These are phyloP conservation scores for Kwoniella sp. DNA, from an alignment of 768 basidiomycete species.

Conservation along the genomic window DNA sequence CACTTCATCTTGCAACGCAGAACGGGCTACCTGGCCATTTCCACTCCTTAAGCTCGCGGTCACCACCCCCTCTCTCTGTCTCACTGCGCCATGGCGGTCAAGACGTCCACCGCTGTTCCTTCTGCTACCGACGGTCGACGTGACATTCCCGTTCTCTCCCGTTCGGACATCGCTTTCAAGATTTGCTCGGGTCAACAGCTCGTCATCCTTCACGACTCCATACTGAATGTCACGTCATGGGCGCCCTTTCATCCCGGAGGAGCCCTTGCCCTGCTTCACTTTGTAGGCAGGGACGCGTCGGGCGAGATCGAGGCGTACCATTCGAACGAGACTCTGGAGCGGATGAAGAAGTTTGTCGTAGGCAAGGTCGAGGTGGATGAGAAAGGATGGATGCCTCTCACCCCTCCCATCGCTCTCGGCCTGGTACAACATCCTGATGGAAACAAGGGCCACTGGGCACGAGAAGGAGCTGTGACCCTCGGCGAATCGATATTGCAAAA, in stretches of 20 bases:
- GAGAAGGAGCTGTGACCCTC: slow-evolving; percentile 38
- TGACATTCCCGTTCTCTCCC: neutral
- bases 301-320: slow-evolving; percentile 96
- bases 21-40: no score
- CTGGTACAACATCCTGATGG: slow-evolving; percentile 50
- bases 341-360: slow-evolving; percentile 63
- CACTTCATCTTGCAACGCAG: no score
- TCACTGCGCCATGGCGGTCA: no score
- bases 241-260: slow-evolving; percentile 87
- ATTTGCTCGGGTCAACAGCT: slow-evolving; percentile 73
- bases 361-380: slow-evolving; percentile 59
- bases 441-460: slow-evolving; percentile 39
- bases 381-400: slow-evolving; percentile 55
- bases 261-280: slow-evolving; percentile 80
- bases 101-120: no score
- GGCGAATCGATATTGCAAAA: slow-evolving; percentile 6
- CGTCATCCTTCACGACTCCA: slow-evolving; percentile 66
- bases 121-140: no score
- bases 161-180: slow-evolving; percentile 57
- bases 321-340: slow-evolving; percentile 56
- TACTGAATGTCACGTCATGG: slow-evolving; percentile 57
- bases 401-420: slow-evolving; percentile 80
- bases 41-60: no score
- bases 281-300: slow-evolving; percentile 87
- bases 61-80: no score